Base-by-base conservation (phyloP, 495 filamentous ascomycete species). In the Niebla homalea region DNA sequence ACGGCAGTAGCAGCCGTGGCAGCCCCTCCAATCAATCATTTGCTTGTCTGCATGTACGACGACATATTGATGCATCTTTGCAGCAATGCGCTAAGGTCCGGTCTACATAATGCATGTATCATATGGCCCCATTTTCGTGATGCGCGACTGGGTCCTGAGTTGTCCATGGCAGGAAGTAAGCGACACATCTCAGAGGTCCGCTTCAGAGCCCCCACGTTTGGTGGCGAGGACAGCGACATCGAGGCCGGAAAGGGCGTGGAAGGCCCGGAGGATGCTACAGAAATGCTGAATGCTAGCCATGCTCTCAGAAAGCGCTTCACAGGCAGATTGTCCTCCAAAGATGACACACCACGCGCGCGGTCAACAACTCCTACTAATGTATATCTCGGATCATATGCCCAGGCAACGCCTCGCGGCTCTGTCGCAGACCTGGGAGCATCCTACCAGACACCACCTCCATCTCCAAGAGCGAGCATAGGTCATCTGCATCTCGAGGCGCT, bases 121-220 rank as follows among this genome's bases (percentile, higher is more conserved):
- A 32, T 11, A 32, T 32, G 29, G 29, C 29, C 10, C 10, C 29
- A 0, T 12, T 32, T 32, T 32, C 29, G 10, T 32, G 29, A 32
- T 32, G 29, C 29, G 29, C 12, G 29, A 32, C 29, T 32, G 29
- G 29, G 29, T 7, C 14, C 29, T 32, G 29, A 32, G 29, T 7
- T 26, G 25, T 32, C 29, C 4, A 45, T 14, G 65, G 66, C 37
- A 75, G 57, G 50, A 66, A 66, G 62, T 72, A 76, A 48, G 57
- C 57, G n/a, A 67, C 67, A 39, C 76, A 60, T 43, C 63, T 66
- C 32, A 72, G 74, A 50, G 67, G 68, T 50, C 12, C 16, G 37
- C 0, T 29, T 54, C 41, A 46, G 21, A 18, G 36, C 19, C 11
- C 47, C 52, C 18, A 46, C 47, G 1, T 38, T 54, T 19, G 32